Percentiles rank a stretch among this genome's conserved stretches.
These are phyloP conservation scores for Fusarium chlamydosporum DNA, from an alignment of 2,329 filamentous ascomycete genomes.

Conservation along the genomic window DNA sequence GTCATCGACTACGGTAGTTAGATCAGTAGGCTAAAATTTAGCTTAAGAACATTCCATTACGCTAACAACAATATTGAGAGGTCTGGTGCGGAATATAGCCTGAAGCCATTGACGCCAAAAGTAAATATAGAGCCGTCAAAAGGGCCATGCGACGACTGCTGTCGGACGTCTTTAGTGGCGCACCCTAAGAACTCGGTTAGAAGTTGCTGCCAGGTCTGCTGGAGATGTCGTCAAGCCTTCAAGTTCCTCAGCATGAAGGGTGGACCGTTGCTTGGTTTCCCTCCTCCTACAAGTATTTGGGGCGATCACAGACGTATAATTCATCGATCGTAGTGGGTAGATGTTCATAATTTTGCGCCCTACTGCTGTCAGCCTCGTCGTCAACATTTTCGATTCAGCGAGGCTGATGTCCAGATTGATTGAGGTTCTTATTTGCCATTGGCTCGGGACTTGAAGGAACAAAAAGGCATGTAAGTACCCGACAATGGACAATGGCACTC, in stretches of 20 bases:
- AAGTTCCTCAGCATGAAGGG: neutral
- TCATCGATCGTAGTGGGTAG: too few species aligned
- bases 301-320: neutral
- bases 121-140: constrained; percentile 7
- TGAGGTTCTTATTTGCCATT: neutral
- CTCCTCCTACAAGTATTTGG: neutral
- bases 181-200: constrained; percentile 24
- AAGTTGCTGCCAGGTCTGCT: constrained; percentile 24
- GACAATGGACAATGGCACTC: constrained; percentile 41
- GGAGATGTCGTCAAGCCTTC: constrained; percentile 16
- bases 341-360: constrained; percentile 1
- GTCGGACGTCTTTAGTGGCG: constrained; percentile 32
- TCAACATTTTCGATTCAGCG: constrained; percentile 5
- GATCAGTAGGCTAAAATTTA: constrained; percentile 9
- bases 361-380: constrained; percentile 32
- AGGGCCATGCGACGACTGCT: constrained; percentile 16
- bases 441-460: constrained; percentile 6
- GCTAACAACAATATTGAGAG: constrained; percentile 13
- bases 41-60: constrained; percentile 4
- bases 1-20: constrained; percentile 9
- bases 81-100: constrained; percentile 17
- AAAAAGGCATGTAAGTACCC: constrained; percentile 17
- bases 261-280: constrained; percentile 25
- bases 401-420: constrained; percentile 32
- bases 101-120: constrained; percentile 4